Conservation (phyloP, 2,329 filamentous ascomycete genomes). For the Akanthomyces lecanii region DNA sequence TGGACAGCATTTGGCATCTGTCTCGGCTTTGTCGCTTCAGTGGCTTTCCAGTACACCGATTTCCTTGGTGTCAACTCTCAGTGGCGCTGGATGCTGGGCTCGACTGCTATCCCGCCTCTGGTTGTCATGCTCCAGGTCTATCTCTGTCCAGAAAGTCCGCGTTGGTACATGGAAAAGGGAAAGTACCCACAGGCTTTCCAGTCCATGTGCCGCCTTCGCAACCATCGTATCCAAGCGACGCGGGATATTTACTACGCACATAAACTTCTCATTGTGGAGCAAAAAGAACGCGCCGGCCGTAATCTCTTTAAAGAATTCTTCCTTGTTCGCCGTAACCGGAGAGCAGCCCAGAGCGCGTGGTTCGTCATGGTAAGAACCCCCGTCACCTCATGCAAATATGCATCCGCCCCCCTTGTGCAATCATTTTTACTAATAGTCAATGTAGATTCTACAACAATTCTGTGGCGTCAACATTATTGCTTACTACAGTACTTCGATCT, state of each 20-base stretch:
- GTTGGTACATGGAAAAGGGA: slow-evolving; percentile 48
- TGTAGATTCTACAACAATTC: slow-evolving; percentile 39
- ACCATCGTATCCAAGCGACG: slow-evolving; percentile 44
- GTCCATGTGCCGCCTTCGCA: slow-evolving; percentile 43
- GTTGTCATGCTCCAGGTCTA: slow-evolving; percentile 45
- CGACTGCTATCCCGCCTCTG: slow-evolving; percentile 47
- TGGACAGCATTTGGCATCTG: slow-evolving; percentile 37
- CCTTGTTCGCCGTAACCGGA: slow-evolving; percentile 33
- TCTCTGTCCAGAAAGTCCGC: slow-evolving; percentile 47
- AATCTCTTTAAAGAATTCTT: slow-evolving; percentile 35
- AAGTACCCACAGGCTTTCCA: slow-evolving; percentile 41
- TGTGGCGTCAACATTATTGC: slow-evolving; percentile 51
- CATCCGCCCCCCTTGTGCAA: background rate
- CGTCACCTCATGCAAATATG: slow-evolving; percentile 20
- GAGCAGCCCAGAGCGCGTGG: slow-evolving; percentile 34
- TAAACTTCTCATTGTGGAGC: slow-evolving; percentile 32
- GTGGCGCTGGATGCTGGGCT: slow-evolving; percentile 37
- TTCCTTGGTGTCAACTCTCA: slow-evolving; percentile 32
- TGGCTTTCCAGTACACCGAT: slow-evolving; percentile 23
- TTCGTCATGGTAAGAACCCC: slow-evolving; percentile 30
- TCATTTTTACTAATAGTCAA: slow-evolving; percentile 47
- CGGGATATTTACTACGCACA: slow-evolving; percentile 50
- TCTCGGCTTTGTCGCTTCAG: slow-evolving; percentile 31
- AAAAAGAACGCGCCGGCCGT: slow-evolving; percentile 25
- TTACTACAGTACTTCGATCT: slow-evolving; percentile 49